A percentile compares a stretch with the other conserved stretches of the same genome.
Evolutionary conservation across 768 basidiomycete species (phyloP).

Genomic region (Aureoboletus auriporus): DNA sequence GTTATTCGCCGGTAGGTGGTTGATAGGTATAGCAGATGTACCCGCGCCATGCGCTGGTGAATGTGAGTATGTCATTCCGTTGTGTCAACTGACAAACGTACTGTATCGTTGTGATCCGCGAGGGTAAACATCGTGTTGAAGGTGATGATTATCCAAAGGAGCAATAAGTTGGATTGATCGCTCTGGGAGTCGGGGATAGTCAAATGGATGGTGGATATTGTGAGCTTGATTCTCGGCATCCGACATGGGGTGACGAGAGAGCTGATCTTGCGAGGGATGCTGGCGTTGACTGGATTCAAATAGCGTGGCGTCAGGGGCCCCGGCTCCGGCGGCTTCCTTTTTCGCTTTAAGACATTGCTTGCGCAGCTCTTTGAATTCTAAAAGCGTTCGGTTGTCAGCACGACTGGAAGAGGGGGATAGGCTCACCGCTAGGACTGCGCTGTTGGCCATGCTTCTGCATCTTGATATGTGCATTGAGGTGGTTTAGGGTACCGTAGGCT

Average conservation of each 20-base stretch:
- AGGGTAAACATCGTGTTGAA: slow-evolving; percentile 11
- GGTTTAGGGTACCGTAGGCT: slow-evolving; percentile 92
- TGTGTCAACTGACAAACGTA: slow-evolving; percentile 16
- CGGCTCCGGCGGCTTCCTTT: slow-evolving; percentile 56
- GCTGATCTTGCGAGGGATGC: slow-evolving; percentile 14
- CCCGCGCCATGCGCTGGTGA: slow-evolving; percentile 24
- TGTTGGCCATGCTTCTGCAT: slow-evolving; percentile 96
- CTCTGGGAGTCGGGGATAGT: slow-evolving; percentile 26
- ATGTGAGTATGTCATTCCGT: slow-evolving; percentile 15
- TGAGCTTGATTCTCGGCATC: slow-evolving; percentile 21
- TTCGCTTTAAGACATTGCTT: slow-evolving; percentile 95
- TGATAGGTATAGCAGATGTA: slow-evolving; percentile 19
- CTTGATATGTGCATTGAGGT: slow-evolving; percentile 96
- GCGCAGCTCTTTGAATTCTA: slow-evolving; percentile 97
- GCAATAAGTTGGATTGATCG: slow-evolving; percentile 10
- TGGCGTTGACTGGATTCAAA: slow-evolving; percentile 1
- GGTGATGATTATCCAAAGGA: slow-evolving; percentile 18
- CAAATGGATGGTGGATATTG: slow-evolving; percentile 13
- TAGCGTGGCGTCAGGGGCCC: slow-evolving; percentile 12
- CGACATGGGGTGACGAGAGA: slow-evolving; percentile 25
- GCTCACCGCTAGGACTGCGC: slow-evolving; percentile 83
- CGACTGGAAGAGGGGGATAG: not conserved
- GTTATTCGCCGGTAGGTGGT: slow-evolving; percentile 53
- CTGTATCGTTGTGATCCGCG: slow-evolving; percentile 26
- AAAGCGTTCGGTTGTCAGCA: slow-evolving; percentile 5